Conservation (phyloP, 176 grass and related monocot genomes). For the Oryza officinalis region DNA sequence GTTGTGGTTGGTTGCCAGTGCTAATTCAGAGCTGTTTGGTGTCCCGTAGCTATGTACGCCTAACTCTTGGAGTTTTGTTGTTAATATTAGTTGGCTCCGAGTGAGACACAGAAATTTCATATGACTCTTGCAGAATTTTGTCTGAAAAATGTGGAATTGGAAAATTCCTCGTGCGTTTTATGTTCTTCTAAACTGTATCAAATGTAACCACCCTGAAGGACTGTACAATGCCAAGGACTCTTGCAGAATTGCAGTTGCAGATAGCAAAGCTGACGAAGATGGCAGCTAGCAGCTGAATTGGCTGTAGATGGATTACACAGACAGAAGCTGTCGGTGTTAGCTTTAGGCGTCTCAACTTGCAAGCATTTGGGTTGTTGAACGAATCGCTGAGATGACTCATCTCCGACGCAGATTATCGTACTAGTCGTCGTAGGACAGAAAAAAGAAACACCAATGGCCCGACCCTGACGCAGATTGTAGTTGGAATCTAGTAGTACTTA, state of each 20-base stretch:
- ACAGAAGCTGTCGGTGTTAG: background rate
- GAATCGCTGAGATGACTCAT: background rate
- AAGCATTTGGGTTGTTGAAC: conserved; percentile 10
- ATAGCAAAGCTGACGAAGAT: background rate
- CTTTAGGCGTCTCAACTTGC: background rate
- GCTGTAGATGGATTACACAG: background rate
- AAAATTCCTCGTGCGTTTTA: too few relatives aligned
- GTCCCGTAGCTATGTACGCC: background rate
- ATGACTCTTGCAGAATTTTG: background rate
- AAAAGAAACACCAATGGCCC: background rate
- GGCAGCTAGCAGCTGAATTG: background rate
- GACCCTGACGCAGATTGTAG: background rate
- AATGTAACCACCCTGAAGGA: background rate
- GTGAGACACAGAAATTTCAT: background rate
- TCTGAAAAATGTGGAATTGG: background rate
- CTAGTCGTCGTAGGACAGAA: background rate
- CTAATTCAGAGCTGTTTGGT: background rate
- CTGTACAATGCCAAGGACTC: background rate
- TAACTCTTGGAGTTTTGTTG: background rate
- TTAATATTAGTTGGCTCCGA: background rate
- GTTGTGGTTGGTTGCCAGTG: background rate
- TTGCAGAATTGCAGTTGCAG: background rate
- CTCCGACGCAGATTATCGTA: conserved; percentile 20
- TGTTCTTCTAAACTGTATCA: background rate
- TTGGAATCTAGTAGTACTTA: background rate